Conservation (phyloP, 768 basidiomycete genomes). For the Podaxis rugospora region DNA sequence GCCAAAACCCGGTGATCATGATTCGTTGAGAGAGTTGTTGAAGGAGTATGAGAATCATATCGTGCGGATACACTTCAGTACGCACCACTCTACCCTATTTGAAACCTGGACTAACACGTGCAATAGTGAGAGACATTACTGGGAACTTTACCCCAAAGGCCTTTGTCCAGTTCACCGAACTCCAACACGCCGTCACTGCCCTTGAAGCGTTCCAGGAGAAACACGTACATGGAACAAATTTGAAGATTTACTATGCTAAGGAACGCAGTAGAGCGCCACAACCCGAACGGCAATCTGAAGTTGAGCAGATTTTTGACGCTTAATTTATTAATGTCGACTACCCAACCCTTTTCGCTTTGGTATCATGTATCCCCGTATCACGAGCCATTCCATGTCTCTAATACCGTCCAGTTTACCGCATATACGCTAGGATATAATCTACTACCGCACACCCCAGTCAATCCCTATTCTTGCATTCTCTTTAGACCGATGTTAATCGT, state of each 20-base stretch:
- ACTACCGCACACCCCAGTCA: neutral
- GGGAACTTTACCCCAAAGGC: constrained; percentile 29
- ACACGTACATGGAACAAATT: constrained; percentile 27
- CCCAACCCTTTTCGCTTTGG: neutral
- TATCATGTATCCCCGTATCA: neutral
- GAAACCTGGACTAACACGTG: neutral
- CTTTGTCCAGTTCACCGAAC: constrained; percentile 49
- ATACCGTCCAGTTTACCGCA: neutral
- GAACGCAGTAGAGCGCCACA: neutral
- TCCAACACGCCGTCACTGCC: constrained; percentile 44
- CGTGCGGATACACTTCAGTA: constrained; percentile 25
- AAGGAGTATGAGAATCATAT: constrained; percentile 26
- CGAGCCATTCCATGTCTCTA: neutral
- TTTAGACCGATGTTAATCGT: constrained; percentile 27
- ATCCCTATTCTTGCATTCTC: neutral
- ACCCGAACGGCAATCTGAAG: neutral
- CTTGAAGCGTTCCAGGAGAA: constrained; percentile 37
- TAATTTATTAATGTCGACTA: neutral
- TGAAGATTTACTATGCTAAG: constrained; percentile 39
- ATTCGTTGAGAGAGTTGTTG: constrained; percentile 19
- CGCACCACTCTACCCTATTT: constrained; percentile 12
- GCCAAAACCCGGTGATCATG: constrained; percentile 15
- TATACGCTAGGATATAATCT: neutral
- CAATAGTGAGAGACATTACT: constrained; percentile 28
- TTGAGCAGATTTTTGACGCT: neutral